Base-by-base conservation (phyloP, 148 eudicot species). In the Rhododendron kiyosumense region DNA sequence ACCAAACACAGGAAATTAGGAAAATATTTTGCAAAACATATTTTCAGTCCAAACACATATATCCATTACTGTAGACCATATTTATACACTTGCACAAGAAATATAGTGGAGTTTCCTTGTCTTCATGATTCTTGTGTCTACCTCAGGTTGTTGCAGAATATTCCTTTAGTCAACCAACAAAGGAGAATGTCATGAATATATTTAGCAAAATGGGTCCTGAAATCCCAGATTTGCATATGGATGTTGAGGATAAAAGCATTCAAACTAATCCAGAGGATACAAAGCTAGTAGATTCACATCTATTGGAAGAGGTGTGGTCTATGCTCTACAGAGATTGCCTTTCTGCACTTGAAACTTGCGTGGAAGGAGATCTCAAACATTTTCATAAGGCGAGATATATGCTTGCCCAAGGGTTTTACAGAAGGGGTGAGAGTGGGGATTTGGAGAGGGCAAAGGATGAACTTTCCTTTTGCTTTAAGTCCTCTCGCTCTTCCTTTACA, bases 361-460 rank as follows among this genome's bases (percentile, higher is more conserved):
- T 95, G 84, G 99, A 97, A 86, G 99, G 99, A 78, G 99, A 97
- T 89, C 93, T 97, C 74, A 97, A 97, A 83, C 99, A 97, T 93
- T 97, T 94, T 87, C 99, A 97, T 88, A 97, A 95, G 91, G 99
- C 99, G 79, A 91, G 99, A 88, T 94, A 95, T 88, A 94, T 95
- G 98, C 97, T 97, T 90, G 96, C 99, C 78, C 99, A 92, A 93
- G 98, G 98, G 77, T 85, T 91, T 74, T 94, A 97, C 87, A 89
- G 87, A 86, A 94, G 96, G 90, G 96, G 95, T 85, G 89, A 87
- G 78, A 88, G 32, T 78, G 95, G 93, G 83, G 98, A 95, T 90
- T 83, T 95, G 83, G 96, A 94, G 85, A 96, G 88, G 85, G 98
- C 99, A 82, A 97, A 94, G 85, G 98, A 97, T 85, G 95, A 97